Evolutionary conservation across 1,139 yeast genomes (phyloP).

Genomic region (Sugiyamaella castrensis): DNA sequence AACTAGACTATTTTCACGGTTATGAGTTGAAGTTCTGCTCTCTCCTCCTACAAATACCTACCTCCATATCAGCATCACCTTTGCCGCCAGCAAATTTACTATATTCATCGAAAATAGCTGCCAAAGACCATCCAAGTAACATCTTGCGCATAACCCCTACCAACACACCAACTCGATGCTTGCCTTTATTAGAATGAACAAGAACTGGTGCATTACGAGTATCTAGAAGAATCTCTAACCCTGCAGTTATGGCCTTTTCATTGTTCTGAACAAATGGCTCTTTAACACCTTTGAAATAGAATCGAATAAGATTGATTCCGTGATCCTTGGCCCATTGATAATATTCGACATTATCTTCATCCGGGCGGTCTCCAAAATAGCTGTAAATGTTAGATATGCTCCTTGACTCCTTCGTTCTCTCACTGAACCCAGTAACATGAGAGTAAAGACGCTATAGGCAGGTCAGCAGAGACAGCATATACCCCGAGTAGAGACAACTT

Average conservation of each 20-base stretch:
- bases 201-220: constrained; percentile 78
- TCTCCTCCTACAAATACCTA: too few species aligned
- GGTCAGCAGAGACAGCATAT: too few species aligned
- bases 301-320: constrained; percentile 58
- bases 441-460: too few species aligned
- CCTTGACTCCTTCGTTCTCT: background rate
- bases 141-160: constrained; percentile 84
- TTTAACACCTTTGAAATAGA: constrained; percentile 66
- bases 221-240: constrained; percentile 63
- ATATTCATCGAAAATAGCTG: constrained; percentile 92
- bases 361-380: constrained; percentile 61
- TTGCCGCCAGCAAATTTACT: constrained; percentile 91
- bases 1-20: too few species aligned
- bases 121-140: constrained; percentile 88
- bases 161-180: constrained; percentile 87
- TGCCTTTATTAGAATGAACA: constrained; percentile 91
- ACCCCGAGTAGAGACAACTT: constrained; percentile 31
- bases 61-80: constrained; percentile 84
- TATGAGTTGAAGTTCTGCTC: too few species aligned
- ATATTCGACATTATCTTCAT: constrained; percentile 58
- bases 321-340: constrained; percentile 57
- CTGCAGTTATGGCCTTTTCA: constrained; percentile 55
- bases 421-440: background rate
- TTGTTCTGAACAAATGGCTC: constrained; percentile 68
- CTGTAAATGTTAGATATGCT: constrained; percentile 9